Base-by-base conservation (phyloP, 768 basidiomycete genomes). In the Infundibulicybe gibba region DNA sequence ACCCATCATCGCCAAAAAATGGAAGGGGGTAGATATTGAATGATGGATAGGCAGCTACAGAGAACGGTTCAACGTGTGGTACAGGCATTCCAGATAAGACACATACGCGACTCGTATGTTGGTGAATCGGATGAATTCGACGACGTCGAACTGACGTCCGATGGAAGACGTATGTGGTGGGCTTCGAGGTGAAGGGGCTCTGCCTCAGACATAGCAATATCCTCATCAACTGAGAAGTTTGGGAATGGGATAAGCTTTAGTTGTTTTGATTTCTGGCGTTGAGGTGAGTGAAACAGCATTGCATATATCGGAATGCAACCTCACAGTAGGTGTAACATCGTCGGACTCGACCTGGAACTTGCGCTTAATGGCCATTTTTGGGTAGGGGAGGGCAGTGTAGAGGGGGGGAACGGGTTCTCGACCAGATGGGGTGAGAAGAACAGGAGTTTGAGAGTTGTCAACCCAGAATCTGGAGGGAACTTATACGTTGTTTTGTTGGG, bases 201-300 rank as follows among this genome's bases (percentile, higher is more conserved):
- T 61, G 75, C 74, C 53, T 85, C 84, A 57, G 76, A 80, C 89
- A 91, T 91, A 54, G 75, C 68, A 52, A 83, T 75, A 61, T 90
- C 87, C 57, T 69, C 64, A 62, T 88, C 83, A 50, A 67, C 60
- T 49, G 79, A 75, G 49, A 71, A 72, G 57, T 83, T 77, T 46
- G 86, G 88, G 63, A 89, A 90, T 39, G 86, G 84, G 47, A 89
- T 70, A 44, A 87, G 73, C 70, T 85, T 89, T 17, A 86, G 51
- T 60, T 89, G 85, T 63, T 91, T 89, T 30, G 72, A 68, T 51
- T 72, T 73, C 80, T 83, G 54, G 21, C 9, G 44, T 53, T 33
- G 51, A 54, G 57, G 55, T 49, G 48, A 48, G 44, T 53, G 52
- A 47, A 60, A 50, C 53, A 48, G 58, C 58, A 16, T 15, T 19